These are phyloP conservation scores for Cyclotella kingstonii DNA, from an alignment of 108 stramenopile genomes.

Conservation along the genomic window DNA sequence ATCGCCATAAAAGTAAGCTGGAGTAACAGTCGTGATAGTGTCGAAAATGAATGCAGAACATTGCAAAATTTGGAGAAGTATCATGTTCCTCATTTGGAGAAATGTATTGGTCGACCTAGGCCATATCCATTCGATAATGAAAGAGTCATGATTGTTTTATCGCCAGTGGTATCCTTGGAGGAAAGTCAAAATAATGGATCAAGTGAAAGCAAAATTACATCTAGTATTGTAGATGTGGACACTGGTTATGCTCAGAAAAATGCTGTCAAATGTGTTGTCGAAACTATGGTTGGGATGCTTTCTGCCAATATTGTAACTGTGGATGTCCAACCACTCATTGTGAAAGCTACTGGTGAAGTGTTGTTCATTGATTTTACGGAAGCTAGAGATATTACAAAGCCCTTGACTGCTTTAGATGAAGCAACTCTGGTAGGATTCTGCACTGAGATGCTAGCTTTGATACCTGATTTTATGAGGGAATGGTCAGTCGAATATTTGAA, in stretches of 20 bases:
- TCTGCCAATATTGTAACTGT: slow-evolving; percentile 49
- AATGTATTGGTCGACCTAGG: slow-evolving; percentile 41
- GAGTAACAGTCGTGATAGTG: slow-evolving; percentile 50
- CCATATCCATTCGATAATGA: slow-evolving; percentile 47
- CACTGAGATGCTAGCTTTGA: slow-evolving; percentile 51
- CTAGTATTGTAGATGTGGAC: slow-evolving; percentile 35
- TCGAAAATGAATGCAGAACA: slow-evolving; percentile 62
- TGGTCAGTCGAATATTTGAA: slow-evolving; percentile 8
- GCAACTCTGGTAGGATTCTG: slow-evolving; percentile 48
- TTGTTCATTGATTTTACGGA: slow-evolving; percentile 81
- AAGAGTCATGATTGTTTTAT: slow-evolving; percentile 52
- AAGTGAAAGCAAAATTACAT: no score
- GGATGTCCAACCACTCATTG: slow-evolving; percentile 69
- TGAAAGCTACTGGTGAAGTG: slow-evolving; percentile 46
- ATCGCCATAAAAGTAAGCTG: slow-evolving; percentile 72
- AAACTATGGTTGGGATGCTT: slow-evolving; percentile 62
- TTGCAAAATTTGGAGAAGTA: slow-evolving; percentile 40
- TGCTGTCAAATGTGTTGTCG: slow-evolving; percentile 41
- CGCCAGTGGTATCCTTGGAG: slow-evolving; percentile 27
- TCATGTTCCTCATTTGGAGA: slow-evolving; percentile 45
- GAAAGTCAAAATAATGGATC: no score
- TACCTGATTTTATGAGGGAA: slow-evolving; percentile 33
- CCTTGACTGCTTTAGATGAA: slow-evolving; percentile 23
- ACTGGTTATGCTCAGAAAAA: slow-evolving; percentile 7
- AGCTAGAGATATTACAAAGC: slow-evolving; percentile 36